phyloP scores from a whole-genome alignment of 2,329 filamentous ascomycete species.

The Botrytis medusae region DNA sequence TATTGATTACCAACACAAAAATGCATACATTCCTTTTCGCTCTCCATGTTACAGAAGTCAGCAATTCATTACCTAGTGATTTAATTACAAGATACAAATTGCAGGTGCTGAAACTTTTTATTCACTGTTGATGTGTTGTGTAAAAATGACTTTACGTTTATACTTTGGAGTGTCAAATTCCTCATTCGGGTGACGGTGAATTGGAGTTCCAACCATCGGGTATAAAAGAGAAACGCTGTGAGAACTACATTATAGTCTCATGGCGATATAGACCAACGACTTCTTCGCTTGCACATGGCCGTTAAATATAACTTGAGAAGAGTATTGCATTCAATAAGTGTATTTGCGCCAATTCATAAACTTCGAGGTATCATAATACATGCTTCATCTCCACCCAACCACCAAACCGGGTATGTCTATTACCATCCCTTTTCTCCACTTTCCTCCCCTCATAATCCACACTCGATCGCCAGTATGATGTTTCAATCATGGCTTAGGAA shows the following conservation, averaged over 20 bases:
- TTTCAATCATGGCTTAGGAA: constrained; percentile 72
- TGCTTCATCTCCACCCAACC: constrained; percentile 3
- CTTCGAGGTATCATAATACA: constrained; percentile 22
- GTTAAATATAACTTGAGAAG: neutral
- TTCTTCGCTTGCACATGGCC: neutral
- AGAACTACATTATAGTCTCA: neutral
- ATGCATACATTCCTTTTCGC: neutral
- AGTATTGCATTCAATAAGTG: neutral
- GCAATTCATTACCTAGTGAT: neutral
- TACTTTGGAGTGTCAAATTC: too few relatives aligned
- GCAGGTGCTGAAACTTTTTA: neutral
- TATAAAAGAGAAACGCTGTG: neutral
- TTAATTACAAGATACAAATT: neutral
- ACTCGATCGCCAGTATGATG: neutral
- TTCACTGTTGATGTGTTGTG: neutral
- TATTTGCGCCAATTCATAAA: constrained; percentile 13
- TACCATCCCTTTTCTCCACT: neutral
- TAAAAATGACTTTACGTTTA: neutral
- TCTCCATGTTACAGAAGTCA: neutral
- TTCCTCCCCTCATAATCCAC: neutral
- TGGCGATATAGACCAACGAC: neutral
- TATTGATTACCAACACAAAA: neutral
- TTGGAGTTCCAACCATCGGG: neutral
- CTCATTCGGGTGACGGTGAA: neutral
- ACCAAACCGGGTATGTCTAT: constrained; percentile 1